Base-by-base conservation (phyloP, 2,329 filamentous ascomycete genomes). In the Colletotrichum lini region DNA sequence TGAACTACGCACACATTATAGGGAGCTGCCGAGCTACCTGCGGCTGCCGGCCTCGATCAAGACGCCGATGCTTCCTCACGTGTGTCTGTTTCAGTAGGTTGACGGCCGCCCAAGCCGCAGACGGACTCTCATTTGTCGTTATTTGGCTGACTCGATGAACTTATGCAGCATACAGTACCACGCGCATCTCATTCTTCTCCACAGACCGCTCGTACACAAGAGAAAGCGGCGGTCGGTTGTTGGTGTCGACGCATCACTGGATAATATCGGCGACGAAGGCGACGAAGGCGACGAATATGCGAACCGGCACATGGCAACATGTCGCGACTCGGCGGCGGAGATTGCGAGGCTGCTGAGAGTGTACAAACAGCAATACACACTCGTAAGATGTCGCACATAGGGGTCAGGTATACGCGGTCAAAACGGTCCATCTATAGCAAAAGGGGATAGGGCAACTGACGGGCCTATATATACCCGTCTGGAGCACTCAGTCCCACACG, bases 141-240 rank as follows among this genome's bases (percentile, higher is more conserved):
- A 10, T 47, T n/a, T 15, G 21, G 9, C 56, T 59, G 15, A 59
- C 21, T 16, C n/a, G 7, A n/a, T 6, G 12, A 47, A 8, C 18
- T n/a, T 47, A 4, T n/a, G 44, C 44, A 78, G 76, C 35, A 60
- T 78, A 3, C 75, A 77, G 15, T 78, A 75, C 10, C 74, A 77
- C 4, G 70, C 73, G 12, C 65, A 72, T 8, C 23, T 74, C 1
- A 76, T 76, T 21, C 72, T 77, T 1, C 23, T 77, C 3, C 76
- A 77, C 26, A 65, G 75, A 10, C 76, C 76, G 0, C 30, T 78
- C 3, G 23, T 75, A 30, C 52, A 62, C 7, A 70, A 60, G 15
- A 60, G 50, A 0, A 72, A 40, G 1, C 61, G 53, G 10, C 40
- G 54, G 2, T 40, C 49, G 7, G 44, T 56, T 5, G 44, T 60